phyloP scores from a whole-genome alignment of 2,329 filamentous ascomycete species.

The Colletotrichum cordylinicola region DNA sequence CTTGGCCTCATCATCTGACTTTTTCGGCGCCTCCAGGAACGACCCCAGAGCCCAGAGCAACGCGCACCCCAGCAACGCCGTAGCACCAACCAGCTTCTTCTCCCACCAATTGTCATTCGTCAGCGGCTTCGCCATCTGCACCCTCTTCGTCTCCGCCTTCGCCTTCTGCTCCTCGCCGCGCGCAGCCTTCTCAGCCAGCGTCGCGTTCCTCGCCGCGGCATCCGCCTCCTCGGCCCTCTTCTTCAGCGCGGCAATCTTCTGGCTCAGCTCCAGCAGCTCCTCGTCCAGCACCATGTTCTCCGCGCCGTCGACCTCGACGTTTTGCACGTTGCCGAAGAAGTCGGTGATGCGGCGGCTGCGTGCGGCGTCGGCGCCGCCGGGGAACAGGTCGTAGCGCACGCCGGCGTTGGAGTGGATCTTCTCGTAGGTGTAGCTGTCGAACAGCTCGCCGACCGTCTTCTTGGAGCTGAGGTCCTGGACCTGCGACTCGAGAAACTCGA shows the following conservation, averaged over 20 bases:
- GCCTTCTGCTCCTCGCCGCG: slow-evolving; percentile 17
- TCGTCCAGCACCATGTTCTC: slow-evolving; percentile 67
- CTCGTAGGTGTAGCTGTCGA: slow-evolving; percentile 92
- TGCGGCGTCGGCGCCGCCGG: slow-evolving; percentile 78
- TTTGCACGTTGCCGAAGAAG: slow-evolving; percentile 98
- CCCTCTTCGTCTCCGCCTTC: slow-evolving; percentile 19
- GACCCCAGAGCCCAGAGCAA: slow-evolving; percentile 65
- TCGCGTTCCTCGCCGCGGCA: slow-evolving; percentile 29
- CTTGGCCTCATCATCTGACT: neutral
- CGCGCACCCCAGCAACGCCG: slow-evolving; percentile 66
- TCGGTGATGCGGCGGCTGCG: slow-evolving; percentile 87
- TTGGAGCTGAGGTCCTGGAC: slow-evolving; percentile 87
- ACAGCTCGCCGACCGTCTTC: slow-evolving; percentile 89
- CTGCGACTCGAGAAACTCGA: slow-evolving; percentile 93
- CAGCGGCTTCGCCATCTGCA: slow-evolving; percentile 57
- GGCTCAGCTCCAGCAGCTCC: slow-evolving; percentile 79
- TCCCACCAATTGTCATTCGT: slow-evolving; percentile 72
- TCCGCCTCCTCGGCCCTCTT: slow-evolving; percentile 53
- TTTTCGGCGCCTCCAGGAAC: slow-evolving; percentile 46
- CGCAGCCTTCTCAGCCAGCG: neutral
- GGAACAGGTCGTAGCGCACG: slow-evolving; percentile 94
- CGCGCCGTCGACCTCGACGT: slow-evolving; percentile 82
- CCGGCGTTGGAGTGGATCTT: slow-evolving; percentile 96
- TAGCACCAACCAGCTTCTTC: slow-evolving; percentile 68
- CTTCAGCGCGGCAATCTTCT: slow-evolving; percentile 63